These are phyloP conservation scores for Geoglossum glabrum DNA, from an alignment of 495 filamentous ascomycete species.

Conservation along the genomic window DNA sequence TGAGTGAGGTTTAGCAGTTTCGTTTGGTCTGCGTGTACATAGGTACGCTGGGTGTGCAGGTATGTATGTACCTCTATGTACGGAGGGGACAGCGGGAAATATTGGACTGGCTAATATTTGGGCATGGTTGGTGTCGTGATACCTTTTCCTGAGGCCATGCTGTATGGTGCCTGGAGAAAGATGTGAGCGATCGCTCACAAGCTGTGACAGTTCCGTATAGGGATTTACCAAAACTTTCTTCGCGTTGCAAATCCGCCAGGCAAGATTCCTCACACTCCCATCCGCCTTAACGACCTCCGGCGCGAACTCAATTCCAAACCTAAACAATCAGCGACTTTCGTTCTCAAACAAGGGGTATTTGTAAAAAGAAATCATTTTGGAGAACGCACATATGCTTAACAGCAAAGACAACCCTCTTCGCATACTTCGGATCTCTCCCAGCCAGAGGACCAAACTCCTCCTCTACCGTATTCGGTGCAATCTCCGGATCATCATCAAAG, in stretches of 20 bases:
- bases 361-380: no score
- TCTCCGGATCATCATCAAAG: conserved; percentile 78
- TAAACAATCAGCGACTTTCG: conserved; percentile 6
- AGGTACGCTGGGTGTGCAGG: no score
- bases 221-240: conserved; percentile 85
- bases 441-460: conserved; percentile 70
- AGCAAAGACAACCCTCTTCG: conserved; percentile 76
- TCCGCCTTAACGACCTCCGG: conserved; percentile 84
- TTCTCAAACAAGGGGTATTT: background rate
- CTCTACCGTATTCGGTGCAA: conserved; percentile 61
- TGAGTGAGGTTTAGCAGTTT: no score
- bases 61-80: background rate
- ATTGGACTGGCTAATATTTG: background rate
- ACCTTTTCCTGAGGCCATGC: background rate
- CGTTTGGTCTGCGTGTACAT: no score
- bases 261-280: conserved; percentile 74
- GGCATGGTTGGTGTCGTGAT: background rate
- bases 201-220: no score
- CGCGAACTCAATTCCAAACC: conserved; percentile 89
- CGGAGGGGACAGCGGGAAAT: background rate
- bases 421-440: conserved; percentile 71
- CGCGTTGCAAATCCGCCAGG: conserved; percentile 89
- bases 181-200: no score
- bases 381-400: conserved; percentile 63
- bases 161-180: conserved; percentile 1